A percentile compares a stretch with the other conserved stretches of the same genome.
Conservation (phyloP, 2,329 filamentous ascomycete species). For the Pyrenophora graminea region DNA sequence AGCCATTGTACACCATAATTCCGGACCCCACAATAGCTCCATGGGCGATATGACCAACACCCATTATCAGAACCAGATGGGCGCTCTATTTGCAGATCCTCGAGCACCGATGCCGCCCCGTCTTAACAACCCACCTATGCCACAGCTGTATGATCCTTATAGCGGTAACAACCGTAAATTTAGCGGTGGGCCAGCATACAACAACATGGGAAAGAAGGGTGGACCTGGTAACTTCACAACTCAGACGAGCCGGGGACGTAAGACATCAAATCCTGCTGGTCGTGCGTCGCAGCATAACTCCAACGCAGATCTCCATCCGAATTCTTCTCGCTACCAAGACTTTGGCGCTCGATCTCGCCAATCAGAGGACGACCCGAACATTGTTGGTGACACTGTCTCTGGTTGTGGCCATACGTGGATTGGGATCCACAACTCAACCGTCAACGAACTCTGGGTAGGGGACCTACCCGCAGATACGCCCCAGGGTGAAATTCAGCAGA, state of each 20-base stretch:
- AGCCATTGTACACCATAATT: constrained; percentile 18
- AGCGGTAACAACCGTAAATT: constrained; percentile 23
- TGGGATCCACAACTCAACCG: constrained; percentile 32
- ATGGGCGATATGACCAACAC: constrained; percentile 40
- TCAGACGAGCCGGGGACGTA: constrained; percentile 23
- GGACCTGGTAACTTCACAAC: constrained; percentile 17
- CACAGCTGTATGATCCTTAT: constrained; percentile 12
- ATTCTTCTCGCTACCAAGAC: constrained; percentile 4
- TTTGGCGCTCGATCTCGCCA: not conserved
- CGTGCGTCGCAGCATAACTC: constrained; percentile 18
- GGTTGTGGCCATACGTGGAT: constrained; percentile 39
- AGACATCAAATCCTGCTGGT: constrained; percentile 21
- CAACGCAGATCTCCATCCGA: constrained; percentile 9
- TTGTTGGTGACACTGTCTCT: constrained; percentile 22
- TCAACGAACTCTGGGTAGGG: constrained; percentile 34
- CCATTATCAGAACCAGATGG: constrained; percentile 16
- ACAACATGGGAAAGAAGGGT: constrained; percentile 18
- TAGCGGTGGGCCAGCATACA: constrained; percentile 11
- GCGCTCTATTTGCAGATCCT: constrained; percentile 14
- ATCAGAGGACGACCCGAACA: constrained; percentile 20
- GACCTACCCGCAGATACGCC: constrained; percentile 25
- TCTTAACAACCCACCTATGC: constrained; percentile 19
- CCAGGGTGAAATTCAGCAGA: constrained; percentile 15
- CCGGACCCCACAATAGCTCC: constrained; percentile 11
- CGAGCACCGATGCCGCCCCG: constrained; percentile 8